Evolutionary conservation across 805 yeast genomes (phyloP), one percentile per base, ranked within the genome.

Genomic region (Starmerella ratchasimensis): DNA sequence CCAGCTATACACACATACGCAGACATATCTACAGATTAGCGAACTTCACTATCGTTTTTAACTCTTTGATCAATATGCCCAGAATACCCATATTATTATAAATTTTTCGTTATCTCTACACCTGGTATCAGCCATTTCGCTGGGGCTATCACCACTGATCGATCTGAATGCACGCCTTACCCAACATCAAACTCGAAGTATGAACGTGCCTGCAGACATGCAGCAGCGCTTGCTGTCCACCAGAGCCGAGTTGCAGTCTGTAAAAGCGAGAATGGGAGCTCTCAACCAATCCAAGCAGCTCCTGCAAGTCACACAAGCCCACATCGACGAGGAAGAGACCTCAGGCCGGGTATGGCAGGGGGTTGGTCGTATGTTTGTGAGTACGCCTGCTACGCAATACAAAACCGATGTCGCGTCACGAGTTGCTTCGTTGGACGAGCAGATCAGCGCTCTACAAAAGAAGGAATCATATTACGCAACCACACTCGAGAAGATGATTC

Each of bases 391-490:
- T 3, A 49, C 55, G 3, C 58, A 62, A 3, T 80, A 80, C 57
- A 55, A 68, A 32, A 50, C 55, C 10, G 65, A 64, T 36, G 57
- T 82, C 24, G 53, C 62, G 17, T 53, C 58, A 17, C 82, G 80
- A 46, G 71, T 70, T 45, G 56, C 58, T 29, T 69, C 63, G 13
- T 65, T 73, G 42, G 55, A 65, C 37, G 93, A 79, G 14, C 72
- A 74, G 46, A 58, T 72, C 44, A 67, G 66, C 43, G 72, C 73
- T 27, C 62, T 84, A 45, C 58, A 62, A 38, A 80, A 78, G 52
- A 86, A 82, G 61, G 68, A 75, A 55, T 61, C 68, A 31, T 84
- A 84, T 56, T 64, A 80, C 44, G 74, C 76, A 40, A 79, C 83
- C 1, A 79, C 93, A 4, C 68, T 80, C 43, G 79, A 79, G 44